Base-by-base conservation (phyloP, 805 yeast species). In the Yarrowia hollandica region DNA sequence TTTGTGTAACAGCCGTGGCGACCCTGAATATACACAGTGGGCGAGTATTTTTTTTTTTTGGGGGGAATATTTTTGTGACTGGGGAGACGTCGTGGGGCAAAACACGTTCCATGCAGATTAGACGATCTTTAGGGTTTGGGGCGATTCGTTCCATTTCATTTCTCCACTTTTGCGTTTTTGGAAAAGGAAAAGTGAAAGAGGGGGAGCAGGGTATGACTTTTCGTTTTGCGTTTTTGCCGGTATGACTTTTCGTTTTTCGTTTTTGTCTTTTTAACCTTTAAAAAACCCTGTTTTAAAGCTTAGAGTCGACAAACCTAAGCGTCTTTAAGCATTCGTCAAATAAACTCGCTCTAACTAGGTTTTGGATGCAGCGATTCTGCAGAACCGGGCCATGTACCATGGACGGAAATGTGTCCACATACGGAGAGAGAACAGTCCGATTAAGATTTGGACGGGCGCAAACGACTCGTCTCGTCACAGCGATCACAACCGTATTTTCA, bases 281-380 rank as follows among this genome's bases (percentile, higher is more conserved):
- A 7, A 23, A 41, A 26, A 41, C 31, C 48, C 48, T 18, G 30
- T 12, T 18, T 41, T 41, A 5, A n/a, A 1, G 15, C 48, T 25
- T 18, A 26, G 19, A 41, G 48, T 41, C 26, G 21, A 11, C n/a
- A 14, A 41, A 26, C 33, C 33, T 18, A 26, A 7, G 4, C 3
- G 1, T 4, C 11, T 5, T n/a, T 26, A 41, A 26, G 33, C 33
- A 26, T 41, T 41, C 48, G 48, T 26, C 33, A 41, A 41, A 41
- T 18, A 41, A 8, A 41, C 15, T 41, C 26, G 31, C 7, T 3
- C n/a, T 15, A 39, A 41, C 48, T 41, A 26, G 48, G 22, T 41
- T 41, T 41, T 19, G 35, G 14, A 18, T 44, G 52, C 52, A 44
- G 52, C 52, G 52, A 44, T 44, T 44, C 52, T 44, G 52, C 52